Evolutionary conservation across 2,329 filamentous ascomycete genomes (phyloP).

Genomic region (Fonsecaea multimorphosa): DNA sequence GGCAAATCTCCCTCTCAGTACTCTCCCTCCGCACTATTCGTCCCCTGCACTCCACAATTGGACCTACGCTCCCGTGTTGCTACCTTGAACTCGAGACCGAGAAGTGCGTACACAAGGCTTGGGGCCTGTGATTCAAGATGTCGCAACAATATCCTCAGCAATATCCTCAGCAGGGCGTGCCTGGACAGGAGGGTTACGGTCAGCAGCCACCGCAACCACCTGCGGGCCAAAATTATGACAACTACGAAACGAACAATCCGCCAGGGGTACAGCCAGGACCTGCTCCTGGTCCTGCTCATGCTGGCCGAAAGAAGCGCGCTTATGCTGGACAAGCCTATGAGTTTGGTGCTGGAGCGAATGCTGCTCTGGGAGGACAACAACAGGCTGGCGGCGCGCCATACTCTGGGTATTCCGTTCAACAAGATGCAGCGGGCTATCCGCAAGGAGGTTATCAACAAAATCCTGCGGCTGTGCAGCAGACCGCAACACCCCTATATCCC

Average conservation of each 20-base stretch:
- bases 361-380: slow-evolving; percentile 58
- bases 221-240: slow-evolving; percentile 47
- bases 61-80: slow-evolving; percentile 1
- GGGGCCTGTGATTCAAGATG: slow-evolving; percentile 41
- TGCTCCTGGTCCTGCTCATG: slow-evolving; percentile 40
- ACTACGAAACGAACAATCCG: slow-evolving; percentile 46
- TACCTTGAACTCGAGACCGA: background rate
- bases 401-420: slow-evolving; percentile 65
- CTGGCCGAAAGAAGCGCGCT: slow-evolving; percentile 78
- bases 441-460: slow-evolving; percentile 50
- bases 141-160: slow-evolving; percentile 49
- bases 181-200: slow-evolving; percentile 54
- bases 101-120: slow-evolving; percentile 5
- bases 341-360: slow-evolving; percentile 86
- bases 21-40: slow-evolving; percentile 21
- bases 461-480: slow-evolving; percentile 41
- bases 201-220: slow-evolving; percentile 45
- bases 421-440: slow-evolving; percentile 54
- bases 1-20: slow-evolving; percentile 12
- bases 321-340: slow-evolving; percentile 96
- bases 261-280: slow-evolving; percentile 44
- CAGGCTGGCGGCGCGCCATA: slow-evolving; percentile 66
- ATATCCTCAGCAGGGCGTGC: slow-evolving; percentile 41
- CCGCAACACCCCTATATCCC: slow-evolving; percentile 44
- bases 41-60: slow-evolving; percentile 19